Evolutionary conservation across 495 filamentous ascomycete species (phyloP), one percentile per base, ranked within the genome.

Genomic region (Tuber melanosporum): DNA sequence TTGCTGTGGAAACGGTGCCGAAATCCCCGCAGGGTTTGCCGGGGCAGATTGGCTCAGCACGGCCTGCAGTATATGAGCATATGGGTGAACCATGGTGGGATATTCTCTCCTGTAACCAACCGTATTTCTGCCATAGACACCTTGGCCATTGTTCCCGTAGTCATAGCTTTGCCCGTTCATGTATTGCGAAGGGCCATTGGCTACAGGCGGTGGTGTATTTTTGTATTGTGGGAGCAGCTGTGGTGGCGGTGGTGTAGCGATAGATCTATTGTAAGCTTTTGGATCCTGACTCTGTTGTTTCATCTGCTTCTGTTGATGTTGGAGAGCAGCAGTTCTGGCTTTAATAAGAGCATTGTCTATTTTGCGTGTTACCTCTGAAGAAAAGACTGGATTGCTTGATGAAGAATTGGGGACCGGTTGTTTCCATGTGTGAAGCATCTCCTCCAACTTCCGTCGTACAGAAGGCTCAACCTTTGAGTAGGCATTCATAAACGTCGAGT

Each of bases 361-460:
- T 73, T 92, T 91, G 52, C 92, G 89, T 52, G 93, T 96, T 66
- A 92, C 88, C 41, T 98, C 94, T 19, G 88, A 86, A 22, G 93
- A 89, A 84, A 99, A 99, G 73, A 99, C 95, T 3, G 95, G 95
- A 78, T 92, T 88, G 3, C 90, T 89, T 81, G 96, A 94, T 74
- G 95, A 87, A 19, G 95, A 97, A 32, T 94, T 95, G 0, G 94
- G 93, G 6, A 97, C 93, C 26, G 96, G 93, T 83, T 97, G 92
- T 84, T 97, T 99, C 95, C 95, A 99, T 0, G 95, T 99, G 86
- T 93, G 94, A 72, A 98, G 88, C 92, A 99, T 94, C 85, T 96
- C 94, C 77, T 98, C 95, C 86, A 99, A 90, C 85, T 95, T 95
- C 74, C 90, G 88, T 80, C 95, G 88, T n/a, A 92, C 93, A 62